A percentile compares a stretch with the other conserved stretches of the same genome.
Evolutionary conservation across 1,284 basidiomycete genomes (phyloP).

Genomic region (Puccinia polysora): DNA sequence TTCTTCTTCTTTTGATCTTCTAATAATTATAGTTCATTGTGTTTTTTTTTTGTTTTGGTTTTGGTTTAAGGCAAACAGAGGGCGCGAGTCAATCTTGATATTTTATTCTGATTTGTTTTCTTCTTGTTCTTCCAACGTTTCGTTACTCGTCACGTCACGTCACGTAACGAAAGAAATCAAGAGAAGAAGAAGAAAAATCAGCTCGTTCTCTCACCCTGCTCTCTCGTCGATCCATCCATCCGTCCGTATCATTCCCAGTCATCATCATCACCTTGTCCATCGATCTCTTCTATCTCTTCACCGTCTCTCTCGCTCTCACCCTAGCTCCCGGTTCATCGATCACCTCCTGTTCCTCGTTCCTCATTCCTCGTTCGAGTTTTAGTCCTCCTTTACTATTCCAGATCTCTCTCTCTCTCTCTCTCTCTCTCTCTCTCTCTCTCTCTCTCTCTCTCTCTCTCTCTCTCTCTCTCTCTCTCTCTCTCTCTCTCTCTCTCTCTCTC

Average conservation of each 20-base stretch:
- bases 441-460: background rate
- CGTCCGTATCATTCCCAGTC: too few relatives aligned
- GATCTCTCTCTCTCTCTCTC: too few relatives aligned
- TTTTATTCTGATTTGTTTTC: too few relatives aligned
- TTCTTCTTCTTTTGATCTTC: too few relatives aligned
- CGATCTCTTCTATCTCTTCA: background rate
- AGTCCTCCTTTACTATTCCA: background rate
- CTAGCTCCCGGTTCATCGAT: background rate
- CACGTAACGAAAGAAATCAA: background rate
- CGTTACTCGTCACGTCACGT: background rate
- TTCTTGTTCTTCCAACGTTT: background rate
- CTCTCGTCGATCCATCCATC: too few relatives aligned
- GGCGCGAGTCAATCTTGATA: too few relatives aligned
- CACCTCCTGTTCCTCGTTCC: background rate
- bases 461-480: background rate
- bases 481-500: background rate
- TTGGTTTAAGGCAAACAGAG: too few relatives aligned
- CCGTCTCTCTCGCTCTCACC: background rate
- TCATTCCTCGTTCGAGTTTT: too few relatives aligned
- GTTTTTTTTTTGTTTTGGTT: too few relatives aligned
- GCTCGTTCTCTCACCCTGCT: too few relatives aligned
- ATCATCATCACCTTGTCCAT: background rate
- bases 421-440: conserved; percentile 3
- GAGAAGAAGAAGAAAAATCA: background rate
- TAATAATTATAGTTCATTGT: too few relatives aligned